Evolutionary conservation across 1,284 basidiomycete species (phyloP), one percentile per base, ranked within the genome.

Genomic region (Leccinum variabile): DNA sequence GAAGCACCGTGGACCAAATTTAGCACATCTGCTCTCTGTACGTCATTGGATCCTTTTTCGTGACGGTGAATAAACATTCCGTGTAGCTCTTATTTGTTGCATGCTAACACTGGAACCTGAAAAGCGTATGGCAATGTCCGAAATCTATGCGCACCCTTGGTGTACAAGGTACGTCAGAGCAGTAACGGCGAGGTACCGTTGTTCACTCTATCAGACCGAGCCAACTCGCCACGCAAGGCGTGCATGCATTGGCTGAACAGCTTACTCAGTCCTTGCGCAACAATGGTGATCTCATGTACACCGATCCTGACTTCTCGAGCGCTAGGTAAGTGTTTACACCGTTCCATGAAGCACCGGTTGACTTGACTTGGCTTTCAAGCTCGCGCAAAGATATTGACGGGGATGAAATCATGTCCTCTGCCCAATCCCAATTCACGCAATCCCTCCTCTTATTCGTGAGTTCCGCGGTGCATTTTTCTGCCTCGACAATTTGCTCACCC

Each of bases 1-100:
- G 87, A 93, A 68, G 81, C 82, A 3, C 97, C 97, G 0, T 99
- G 97, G 97, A 86, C 82, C 63, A 80, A 87, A 16, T 85, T 98
- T 57, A 78, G 81, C 16, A 72, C 77, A 1, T 81, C 85, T 57
- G 84, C 86, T 0, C 79, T 89, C 28, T 86, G 89, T 95, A 69
- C 63, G 85, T 77, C 7, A 16, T 59, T 37, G 5, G 13, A 59
- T 18, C 9, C 14, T 44, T 54, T 6, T 18, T 4, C 18, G 41
- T 39, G 53, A 56, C 13, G 1, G 16, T 37, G 53, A 56, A 50
- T 9, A 46, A 59, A 49, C 57, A 2, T 35, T 16, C 53, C 10
- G 4, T 35, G 54, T 41, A 94, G 94, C 88, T 13, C 78, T 96
- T 1, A 77, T 97, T 16, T 79, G 83, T 7, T 85, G 88, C 4